Conservation (phyloP, 768 basidiomycete species). For the Gloeostereum incarnatum region DNA sequence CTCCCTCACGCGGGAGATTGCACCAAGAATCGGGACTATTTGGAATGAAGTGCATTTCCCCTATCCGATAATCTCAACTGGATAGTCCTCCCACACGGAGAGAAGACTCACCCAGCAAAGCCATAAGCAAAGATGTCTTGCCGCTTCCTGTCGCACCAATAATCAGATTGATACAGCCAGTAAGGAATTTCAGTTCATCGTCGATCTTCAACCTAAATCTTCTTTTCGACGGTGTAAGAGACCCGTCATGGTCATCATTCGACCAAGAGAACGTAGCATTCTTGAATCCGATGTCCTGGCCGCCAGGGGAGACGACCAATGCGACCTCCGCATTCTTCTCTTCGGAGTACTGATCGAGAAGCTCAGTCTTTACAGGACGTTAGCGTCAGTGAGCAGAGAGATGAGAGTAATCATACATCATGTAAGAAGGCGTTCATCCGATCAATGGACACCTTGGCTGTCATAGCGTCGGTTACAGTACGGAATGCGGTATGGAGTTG, state of each 20-base stretch:
- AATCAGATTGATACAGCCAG: slow-evolving; percentile 26
- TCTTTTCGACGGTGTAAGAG: slow-evolving; percentile 16
- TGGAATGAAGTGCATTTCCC: slow-evolving; percentile 60
- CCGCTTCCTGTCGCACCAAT: slow-evolving; percentile 26
- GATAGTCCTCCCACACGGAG: no score
- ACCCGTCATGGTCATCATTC: slow-evolving; percentile 3
- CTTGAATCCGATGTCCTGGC: slow-evolving; percentile 20
- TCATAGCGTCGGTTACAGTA: slow-evolving; percentile 1
- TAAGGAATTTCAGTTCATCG: slow-evolving; percentile 24
- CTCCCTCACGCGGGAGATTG: slow-evolving; percentile 56
- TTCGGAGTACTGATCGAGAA: slow-evolving; percentile 15
- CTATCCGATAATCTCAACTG: no score
- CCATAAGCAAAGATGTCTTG: slow-evolving; percentile 37
- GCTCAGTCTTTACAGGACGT: slow-evolving; percentile 17
- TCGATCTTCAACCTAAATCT: slow-evolving; percentile 28
- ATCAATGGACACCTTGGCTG: slow-evolving; percentile 36
- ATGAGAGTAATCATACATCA: background rate
- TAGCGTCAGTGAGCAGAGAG: background rate
- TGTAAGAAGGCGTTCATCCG: slow-evolving; percentile 13
- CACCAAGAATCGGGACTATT: slow-evolving; percentile 48
- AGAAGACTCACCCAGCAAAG: slow-evolving; percentile 31
- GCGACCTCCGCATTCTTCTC: background rate
- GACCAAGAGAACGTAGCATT: slow-evolving; percentile 29
- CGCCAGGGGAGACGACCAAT: background rate
- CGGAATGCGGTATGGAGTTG: slow-evolving; percentile 18